Conservation (phyloP, 768 basidiomycete species). For the Podaxis pistillaris region DNA sequence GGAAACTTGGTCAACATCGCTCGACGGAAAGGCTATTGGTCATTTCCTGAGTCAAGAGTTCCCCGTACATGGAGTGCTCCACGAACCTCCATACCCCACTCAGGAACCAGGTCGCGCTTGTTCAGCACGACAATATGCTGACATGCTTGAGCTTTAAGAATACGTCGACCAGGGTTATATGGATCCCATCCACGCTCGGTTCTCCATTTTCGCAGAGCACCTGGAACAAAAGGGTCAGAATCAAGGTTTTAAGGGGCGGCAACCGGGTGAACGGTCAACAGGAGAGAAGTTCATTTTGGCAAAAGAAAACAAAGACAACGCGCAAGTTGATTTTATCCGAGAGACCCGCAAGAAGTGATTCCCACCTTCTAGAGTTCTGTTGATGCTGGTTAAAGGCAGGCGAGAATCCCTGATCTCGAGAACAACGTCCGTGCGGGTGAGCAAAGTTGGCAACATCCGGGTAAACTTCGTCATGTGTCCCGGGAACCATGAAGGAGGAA, state of each 20-base stretch:
- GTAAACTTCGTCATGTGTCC: slow-evolving; percentile 94
- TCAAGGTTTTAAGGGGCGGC: slow-evolving; percentile 16
- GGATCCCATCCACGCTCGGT: slow-evolving; percentile 61
- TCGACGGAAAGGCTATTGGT: slow-evolving; percentile 62
- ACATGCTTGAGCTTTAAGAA: slow-evolving; percentile 47
- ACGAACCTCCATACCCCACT: slow-evolving; percentile 83
- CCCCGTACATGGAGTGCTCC: slow-evolving; percentile 1
- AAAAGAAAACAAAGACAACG: neutral
- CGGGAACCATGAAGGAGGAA: slow-evolving; percentile 90
- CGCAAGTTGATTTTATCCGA: slow-evolving; percentile 20
- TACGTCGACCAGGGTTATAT: slow-evolving; percentile 36
- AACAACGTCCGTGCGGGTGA: slow-evolving; percentile 85
- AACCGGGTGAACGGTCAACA: neutral
- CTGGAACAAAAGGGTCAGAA: slow-evolving; percentile 32
- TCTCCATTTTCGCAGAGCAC: slow-evolving; percentile 66
- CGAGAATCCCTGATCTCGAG: slow-evolving; percentile 94
- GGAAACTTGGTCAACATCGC: slow-evolving; percentile 74
- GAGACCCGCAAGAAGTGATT: slow-evolving; percentile 25
- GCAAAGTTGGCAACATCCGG: slow-evolving; percentile 68
- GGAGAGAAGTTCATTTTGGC: neutral
- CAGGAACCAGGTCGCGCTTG: slow-evolving; percentile 88
- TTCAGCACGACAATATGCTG: slow-evolving; percentile 91
- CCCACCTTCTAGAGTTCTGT: slow-evolving; percentile 81
- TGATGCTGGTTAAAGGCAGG: slow-evolving; percentile 91
- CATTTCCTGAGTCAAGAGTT: slow-evolving; percentile 15